Evolutionary conservation across 352 stramenopile genomes (phyloP).

Genomic region (Globisporangium camurandrum): DNA sequence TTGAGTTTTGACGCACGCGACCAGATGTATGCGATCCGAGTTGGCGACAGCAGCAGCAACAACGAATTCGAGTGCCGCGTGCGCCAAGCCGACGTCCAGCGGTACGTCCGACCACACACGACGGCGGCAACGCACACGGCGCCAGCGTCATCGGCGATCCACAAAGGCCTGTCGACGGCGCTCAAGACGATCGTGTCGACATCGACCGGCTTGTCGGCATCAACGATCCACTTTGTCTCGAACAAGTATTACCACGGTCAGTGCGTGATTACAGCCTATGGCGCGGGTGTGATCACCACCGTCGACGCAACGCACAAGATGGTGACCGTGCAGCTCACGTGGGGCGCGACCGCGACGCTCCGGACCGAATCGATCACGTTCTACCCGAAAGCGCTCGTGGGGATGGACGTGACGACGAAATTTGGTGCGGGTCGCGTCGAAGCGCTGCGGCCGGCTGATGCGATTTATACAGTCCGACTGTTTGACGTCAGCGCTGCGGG

Average conservation of each 20-base stretch:
- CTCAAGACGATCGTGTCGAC: constrained; percentile 58
- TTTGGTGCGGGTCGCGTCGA: constrained; percentile 62
- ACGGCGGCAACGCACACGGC: constrained; percentile 21
- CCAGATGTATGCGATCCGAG: constrained; percentile 46
- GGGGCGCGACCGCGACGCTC: constrained; percentile 49
- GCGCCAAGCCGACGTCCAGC: constrained; percentile 31
- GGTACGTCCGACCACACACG: constrained; percentile 23
- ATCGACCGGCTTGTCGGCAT: constrained; percentile 35
- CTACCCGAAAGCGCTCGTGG: constrained; percentile 65
- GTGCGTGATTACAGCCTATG: constrained; percentile 66
- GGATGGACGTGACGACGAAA: constrained; percentile 71
- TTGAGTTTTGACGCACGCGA: constrained; percentile 35
- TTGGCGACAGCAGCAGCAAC: constrained; percentile 24
- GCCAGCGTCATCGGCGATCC: constrained; percentile 30
- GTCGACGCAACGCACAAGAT: constrained; percentile 39
- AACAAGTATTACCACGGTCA: constrained; percentile 70
- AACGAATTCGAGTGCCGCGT: constrained; percentile 33
- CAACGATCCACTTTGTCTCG: constrained; percentile 47
- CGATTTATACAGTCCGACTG: constrained; percentile 74
- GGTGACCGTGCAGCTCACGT: constrained; percentile 59
- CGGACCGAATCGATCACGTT: constrained; percentile 52
- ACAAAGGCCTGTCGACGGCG: constrained; percentile 32
- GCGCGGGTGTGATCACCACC: constrained; percentile 45
- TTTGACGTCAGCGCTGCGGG: constrained; percentile 24
- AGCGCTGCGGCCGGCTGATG: constrained; percentile 49